Conservation (phyloP, 495 filamentous ascomycete genomes). For the Cercophora samala region DNA sequence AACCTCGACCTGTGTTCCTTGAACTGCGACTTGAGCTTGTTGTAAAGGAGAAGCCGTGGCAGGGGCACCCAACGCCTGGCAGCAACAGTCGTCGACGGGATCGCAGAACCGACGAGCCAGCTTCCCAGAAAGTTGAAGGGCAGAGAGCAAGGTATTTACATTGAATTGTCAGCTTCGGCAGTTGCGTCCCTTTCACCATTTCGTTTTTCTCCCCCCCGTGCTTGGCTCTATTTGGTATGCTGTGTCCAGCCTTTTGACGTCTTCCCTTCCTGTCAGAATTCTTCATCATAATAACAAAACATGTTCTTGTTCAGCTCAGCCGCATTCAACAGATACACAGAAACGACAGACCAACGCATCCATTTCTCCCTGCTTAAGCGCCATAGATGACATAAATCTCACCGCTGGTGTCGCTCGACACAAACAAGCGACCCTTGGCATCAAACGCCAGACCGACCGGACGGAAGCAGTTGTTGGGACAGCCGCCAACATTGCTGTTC, state of each 20-base stretch:
- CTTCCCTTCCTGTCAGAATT: not conserved
- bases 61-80: not conserved
- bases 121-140: too few species aligned
- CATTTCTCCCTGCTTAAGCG: slow-evolving; percentile 17
- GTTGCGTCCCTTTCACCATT: not conserved
- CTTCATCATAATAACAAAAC: too few species aligned
- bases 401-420: slow-evolving; percentile 47
- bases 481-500: slow-evolving; percentile 38
- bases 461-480: slow-evolving; percentile 45
- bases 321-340: not conserved
- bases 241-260: not conserved
- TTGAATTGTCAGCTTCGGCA: not conserved
- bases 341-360: not conserved
- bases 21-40: not conserved
- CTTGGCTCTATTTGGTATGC: not conserved
- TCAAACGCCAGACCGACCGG: slow-evolving; percentile 52
- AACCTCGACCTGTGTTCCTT: not conserved
- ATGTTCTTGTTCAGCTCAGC: not conserved
- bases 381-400: slow-evolving; percentile 50
- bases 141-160: too few species aligned
- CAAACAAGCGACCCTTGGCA: slow-evolving; percentile 44
- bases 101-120: not conserved
- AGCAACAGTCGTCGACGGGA: too few species aligned
- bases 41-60: not conserved
- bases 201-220: not conserved